Base-by-base conservation (phyloP, 805 yeast species). In the Ogataea salicorniae region DNA sequence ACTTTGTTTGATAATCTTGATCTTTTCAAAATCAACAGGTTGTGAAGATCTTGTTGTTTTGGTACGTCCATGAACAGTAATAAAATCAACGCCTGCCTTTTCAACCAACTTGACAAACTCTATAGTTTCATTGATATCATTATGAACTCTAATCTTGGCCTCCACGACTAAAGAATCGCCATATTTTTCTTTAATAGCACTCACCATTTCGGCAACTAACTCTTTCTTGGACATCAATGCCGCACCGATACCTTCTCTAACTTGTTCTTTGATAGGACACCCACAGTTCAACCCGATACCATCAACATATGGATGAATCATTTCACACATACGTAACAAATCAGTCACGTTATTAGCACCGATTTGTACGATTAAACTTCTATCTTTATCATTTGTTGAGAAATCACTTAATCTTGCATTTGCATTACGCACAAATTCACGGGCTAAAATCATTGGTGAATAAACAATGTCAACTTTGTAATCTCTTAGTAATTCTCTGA, bases 221-320 rank as follows among this genome's bases (percentile, higher is more conserved):
- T 87, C 90, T 2, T 91, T 86, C 52, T 87, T 83, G 26, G 83
- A 73, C 87, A 94, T 91, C 47, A 94, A 73, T 0, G 97, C 97
- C 2, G 97, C 97, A 5, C 99, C 99, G 15, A 94, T 91, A 22
- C 98, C 99, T 63, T 90, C 97, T 39, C 96, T 74, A 14, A 88
- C 87, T 64, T 94, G 98, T 54, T 92, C 98, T 52, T 84, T 85
- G 44, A 94, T 90, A 1, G 99, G 99, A 68, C 99, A 94, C 0
- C 99, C 99, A 67, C 98, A 94, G 71, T 94, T 94, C 48, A 94
- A 74, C 0, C 98, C 97, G 38, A 94, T 81, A 0, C 95, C 99
- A 67, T 92, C 97, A 41, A 87, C 91, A 61, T 80, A 88, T 0
- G 96, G 96, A 48, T 79, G 79, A n/a, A 91, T 80, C 90, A 94